phyloP scores from a whole-genome alignment of 768 basidiomycete genomes.

The Russula dissimulans region DNA sequence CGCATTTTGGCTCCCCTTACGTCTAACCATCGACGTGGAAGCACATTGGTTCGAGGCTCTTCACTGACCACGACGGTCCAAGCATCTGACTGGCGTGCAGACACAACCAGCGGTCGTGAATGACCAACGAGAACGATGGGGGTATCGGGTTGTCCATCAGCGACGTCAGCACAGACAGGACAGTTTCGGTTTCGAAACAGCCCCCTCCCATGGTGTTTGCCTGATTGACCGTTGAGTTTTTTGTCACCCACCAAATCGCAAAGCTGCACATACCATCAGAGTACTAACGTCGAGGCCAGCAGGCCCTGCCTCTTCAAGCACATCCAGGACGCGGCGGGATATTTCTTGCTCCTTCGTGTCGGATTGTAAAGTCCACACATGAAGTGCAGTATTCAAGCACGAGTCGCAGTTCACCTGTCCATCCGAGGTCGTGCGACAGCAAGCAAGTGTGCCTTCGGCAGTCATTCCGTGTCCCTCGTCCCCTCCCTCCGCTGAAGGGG shows the following conservation, averaged over 20 bases:
- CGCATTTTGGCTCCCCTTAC: conserved; percentile 50
- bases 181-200: conserved; percentile 21
- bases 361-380: conserved; percentile 19
- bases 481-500: neutral
- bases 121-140: conserved; percentile 62
- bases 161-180: conserved; percentile 28
- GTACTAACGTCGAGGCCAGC: conserved; percentile 22
- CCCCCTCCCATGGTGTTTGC: neutral
- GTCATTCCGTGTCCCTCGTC: conserved; percentile 36
- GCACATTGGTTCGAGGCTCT: conserved; percentile 35
- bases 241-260: neutral
- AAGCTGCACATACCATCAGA: conserved; percentile 24
- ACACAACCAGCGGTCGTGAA: conserved; percentile 43
- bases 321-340: neutral
- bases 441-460: conserved; percentile 35
- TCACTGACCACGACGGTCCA: conserved; percentile 54
- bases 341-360: conserved; percentile 1
- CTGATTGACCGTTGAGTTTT: neutral
- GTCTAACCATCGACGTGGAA: conserved; percentile 73
- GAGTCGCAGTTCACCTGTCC: conserved; percentile 28
- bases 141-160: conserved; percentile 44
- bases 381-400: conserved; percentile 24
- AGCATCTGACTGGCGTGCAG: conserved; percentile 37
- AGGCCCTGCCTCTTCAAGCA: conserved; percentile 11
- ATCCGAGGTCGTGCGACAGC: conserved; percentile 31